Base-by-base conservation (phyloP, 768 basidiomycete genomes). In the Pisolithus marmoratus region DNA sequence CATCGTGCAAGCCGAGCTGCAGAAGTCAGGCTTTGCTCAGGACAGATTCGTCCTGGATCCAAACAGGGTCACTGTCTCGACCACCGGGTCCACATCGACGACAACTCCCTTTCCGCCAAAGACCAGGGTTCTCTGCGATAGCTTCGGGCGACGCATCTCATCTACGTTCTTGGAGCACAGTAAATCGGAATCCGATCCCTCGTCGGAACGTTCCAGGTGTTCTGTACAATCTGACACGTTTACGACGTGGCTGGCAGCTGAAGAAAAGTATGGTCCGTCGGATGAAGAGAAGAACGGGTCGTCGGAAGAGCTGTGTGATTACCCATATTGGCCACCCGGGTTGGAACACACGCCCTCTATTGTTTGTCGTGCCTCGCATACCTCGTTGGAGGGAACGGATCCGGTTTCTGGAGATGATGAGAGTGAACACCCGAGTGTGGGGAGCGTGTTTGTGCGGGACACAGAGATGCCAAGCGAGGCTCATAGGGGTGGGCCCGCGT, bases 11-110 rank as follows among this genome's bases (percentile, higher is more conserved):
- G 43, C 20, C 46, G 43, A 46, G 5, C 57, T 62, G 9, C 57
- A 41, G 45, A 51, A 45, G 12, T 26, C 59, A 11, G 61, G 61
- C 22, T 62, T 62, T 38, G 29, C 60, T 17, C 46, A 37, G n/a
- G 60, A 60, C 37, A 54, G 46, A 6, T 60, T 61, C 51, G 31
- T 42, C 12, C 36, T 52, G 9, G 29, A 51, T 7, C 49, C 47
- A 9, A 22, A 23, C 20, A 14, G 41, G 14, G 36, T 7, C 41
- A 48, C 38, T 26, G 19, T 20, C 27, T 8, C 8, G 22, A 24
- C 12, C 20, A 42, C 20, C 12, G 14, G 41, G n/a, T n/a, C n/a
- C 24, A 42, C 20, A 4, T 5, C 34, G 5, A 34, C 34, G 14
- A 20, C 41, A 5, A 42, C 22, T 7, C 11, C 20, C 41, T 22